A percentile compares a stretch with the other conserved stretches of the same genome.
Conservation (phyloP, 495 filamentous ascomycete genomes). For the Pyronema omphalodes region DNA sequence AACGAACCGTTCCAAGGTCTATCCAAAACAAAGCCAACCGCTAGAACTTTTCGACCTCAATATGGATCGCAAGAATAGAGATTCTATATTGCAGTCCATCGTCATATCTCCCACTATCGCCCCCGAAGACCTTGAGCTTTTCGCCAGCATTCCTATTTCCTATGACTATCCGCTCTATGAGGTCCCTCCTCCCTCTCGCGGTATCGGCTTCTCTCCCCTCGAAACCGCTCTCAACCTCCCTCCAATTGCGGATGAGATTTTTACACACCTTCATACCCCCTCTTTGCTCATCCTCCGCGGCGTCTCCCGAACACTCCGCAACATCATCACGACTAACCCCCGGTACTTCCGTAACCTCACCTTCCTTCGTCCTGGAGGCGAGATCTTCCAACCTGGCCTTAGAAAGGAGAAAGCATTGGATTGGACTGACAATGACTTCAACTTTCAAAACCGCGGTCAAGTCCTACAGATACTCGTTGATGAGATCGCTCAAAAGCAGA, state of each 20-base stretch:
- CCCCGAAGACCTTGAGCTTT: too few relatives aligned
- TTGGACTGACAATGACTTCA: neutral
- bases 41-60: neutral
- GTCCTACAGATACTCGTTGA: neutral
- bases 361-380: slow-evolving; percentile 7
- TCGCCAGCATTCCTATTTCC: too few relatives aligned
- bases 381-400: neutral
- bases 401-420: slow-evolving; percentile 4
- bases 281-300: slow-evolving; percentile 10
- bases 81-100: too few relatives aligned
- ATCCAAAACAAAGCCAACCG: too few relatives aligned
- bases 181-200: too few relatives aligned
- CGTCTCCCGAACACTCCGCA: slow-evolving; percentile 5
- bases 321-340: slow-evolving; percentile 5
- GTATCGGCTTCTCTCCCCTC: neutral
- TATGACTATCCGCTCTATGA: too few relatives aligned
- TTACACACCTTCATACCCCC: slow-evolving; percentile 5
- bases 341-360: slow-evolving; percentile 13
- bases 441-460: neutral
- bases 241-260: neutral
- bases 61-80: neutral
- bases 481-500: neutral
- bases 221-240: neutral
- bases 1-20: too few relatives aligned
- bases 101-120: too few relatives aligned